These are phyloP conservation scores for Wickerhamomyces mucosus DNA, from an alignment of 805 yeast species.

Conservation along the genomic window DNA sequence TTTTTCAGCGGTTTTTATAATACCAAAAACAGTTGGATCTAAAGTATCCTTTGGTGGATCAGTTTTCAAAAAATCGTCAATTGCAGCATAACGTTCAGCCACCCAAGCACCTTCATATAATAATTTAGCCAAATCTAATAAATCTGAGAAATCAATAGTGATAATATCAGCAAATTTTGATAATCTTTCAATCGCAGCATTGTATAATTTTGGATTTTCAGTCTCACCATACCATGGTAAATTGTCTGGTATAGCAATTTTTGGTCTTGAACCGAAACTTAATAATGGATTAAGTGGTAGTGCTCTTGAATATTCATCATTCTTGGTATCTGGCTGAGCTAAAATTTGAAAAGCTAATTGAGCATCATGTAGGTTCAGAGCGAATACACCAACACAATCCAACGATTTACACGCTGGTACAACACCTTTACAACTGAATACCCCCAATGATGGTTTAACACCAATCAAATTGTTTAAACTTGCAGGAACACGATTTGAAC, in stretches of 20 bases:
- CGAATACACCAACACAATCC: slow-evolving; percentile 85
- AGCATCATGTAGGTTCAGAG: slow-evolving; percentile 74
- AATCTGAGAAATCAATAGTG: slow-evolving; percentile 61
- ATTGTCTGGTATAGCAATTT: slow-evolving; percentile 66
- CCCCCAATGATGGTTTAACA: slow-evolving; percentile 86
- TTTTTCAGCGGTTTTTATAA: slow-evolving; percentile 70
- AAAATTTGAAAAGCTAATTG: slow-evolving; percentile 63
- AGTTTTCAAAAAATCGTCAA: slow-evolving; percentile 57
- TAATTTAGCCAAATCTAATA: slow-evolving; percentile 75
- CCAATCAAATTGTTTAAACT: slow-evolving; percentile 88
- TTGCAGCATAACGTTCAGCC: slow-evolving; percentile 85
- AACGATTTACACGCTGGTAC: slow-evolving; percentile 95
- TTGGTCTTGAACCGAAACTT: slow-evolving; percentile 49
- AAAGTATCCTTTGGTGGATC: slow-evolving; percentile 61
- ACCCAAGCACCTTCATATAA: slow-evolving; percentile 99
- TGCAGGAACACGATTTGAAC: slow-evolving; percentile 97
- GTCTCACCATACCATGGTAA: slow-evolving; percentile 75
- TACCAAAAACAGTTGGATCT: slow-evolving; percentile 75
- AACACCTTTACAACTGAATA: slow-evolving; percentile 81
- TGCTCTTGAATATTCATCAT: slow-evolving; percentile 74
- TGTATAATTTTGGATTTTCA: slow-evolving; percentile 64
- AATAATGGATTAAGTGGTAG: slow-evolving; percentile 59
- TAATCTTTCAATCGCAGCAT: slow-evolving; percentile 48
- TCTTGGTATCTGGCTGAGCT: slow-evolving; percentile 56
- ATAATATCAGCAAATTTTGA: slow-evolving; percentile 43